Evolutionary conservation across 2,329 filamentous ascomycete species (phyloP).

Genomic region (Colletotrichum tanaceti): DNA sequence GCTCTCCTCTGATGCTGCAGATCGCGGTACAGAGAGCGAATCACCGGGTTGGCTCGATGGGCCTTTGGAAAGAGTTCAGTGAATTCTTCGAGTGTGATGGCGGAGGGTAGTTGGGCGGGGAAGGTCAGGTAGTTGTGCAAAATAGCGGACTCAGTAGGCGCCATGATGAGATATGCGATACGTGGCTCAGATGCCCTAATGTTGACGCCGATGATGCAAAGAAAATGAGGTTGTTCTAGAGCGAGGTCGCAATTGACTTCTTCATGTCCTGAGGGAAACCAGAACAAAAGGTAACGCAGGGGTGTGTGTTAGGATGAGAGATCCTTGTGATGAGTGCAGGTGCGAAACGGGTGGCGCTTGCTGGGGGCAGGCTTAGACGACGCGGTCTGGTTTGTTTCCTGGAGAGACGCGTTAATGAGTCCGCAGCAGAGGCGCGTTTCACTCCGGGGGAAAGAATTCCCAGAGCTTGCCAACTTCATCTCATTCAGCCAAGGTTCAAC

Average conservation of each 20-base stretch:
- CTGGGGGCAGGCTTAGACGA: constrained; percentile 7
- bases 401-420: constrained; percentile 38
- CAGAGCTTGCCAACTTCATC: constrained; percentile 30
- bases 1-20: constrained; percentile 79
- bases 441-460: constrained; percentile 23
- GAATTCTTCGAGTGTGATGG: constrained; percentile 81
- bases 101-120: constrained; percentile 78
- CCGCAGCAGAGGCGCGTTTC: constrained; percentile 34
- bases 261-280: neutral
- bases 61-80: constrained; percentile 78
- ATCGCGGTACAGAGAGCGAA: constrained; percentile 80
- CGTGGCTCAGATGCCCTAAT: constrained; percentile 44
- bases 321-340: neutral
- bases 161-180: constrained; percentile 61
- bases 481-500: constrained; percentile 4
- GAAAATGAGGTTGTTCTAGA: too few relatives aligned
- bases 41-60: constrained; percentile 72
- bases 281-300: constrained; percentile 49
- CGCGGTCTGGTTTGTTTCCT: constrained; percentile 29
- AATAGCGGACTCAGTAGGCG: constrained; percentile 79
- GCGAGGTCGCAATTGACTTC: neutral
- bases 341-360: constrained; percentile 18
- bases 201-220: constrained; percentile 13
- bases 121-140: constrained; percentile 82
- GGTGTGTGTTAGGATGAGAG: constrained; percentile 40